Evolutionary conservation across 108 stramenopile genomes (phyloP).

Genomic region (Ochromonas danica): DNA sequence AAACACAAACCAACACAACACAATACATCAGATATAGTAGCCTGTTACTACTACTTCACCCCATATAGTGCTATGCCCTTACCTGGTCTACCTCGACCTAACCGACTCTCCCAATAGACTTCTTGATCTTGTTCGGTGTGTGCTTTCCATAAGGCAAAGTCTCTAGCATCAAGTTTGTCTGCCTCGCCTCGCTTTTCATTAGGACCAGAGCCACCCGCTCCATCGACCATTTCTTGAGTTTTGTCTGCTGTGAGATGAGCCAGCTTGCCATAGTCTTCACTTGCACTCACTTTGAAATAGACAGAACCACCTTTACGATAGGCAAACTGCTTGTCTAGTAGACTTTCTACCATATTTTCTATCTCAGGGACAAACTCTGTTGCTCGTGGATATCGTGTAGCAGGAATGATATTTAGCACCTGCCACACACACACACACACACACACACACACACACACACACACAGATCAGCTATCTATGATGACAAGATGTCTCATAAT

Average conservation of each 20-base stretch:
- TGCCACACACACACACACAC: too few relatives aligned
- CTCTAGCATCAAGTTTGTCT: conserved; percentile 79
- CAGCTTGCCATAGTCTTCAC: conserved; percentile 39
- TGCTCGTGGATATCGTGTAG: conserved; percentile 46
- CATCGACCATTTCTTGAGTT: neutral
- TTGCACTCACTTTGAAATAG: conserved; percentile 84
- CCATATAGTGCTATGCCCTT: too few relatives aligned
- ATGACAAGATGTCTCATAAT: neutral
- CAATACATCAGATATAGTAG: too few relatives aligned
- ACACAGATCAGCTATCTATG: too few relatives aligned
- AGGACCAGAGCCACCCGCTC: neutral
- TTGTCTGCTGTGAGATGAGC: neutral
- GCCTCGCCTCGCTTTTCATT: conserved; percentile 30
- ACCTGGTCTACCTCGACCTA: conserved; percentile 2
- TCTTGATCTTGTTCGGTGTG: conserved; percentile 51
- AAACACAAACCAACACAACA: too few relatives aligned
- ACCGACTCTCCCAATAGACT: neutral
- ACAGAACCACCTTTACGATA: conserved; percentile 84
- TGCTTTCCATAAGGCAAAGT: conserved; percentile 97
- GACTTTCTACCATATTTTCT: conserved; percentile 72
- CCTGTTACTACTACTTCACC: too few relatives aligned
- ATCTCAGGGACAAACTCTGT: conserved; percentile 86
- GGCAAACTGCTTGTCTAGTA: conserved; percentile 77
- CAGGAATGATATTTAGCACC: conserved; percentile 9
- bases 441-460: too few relatives aligned